phyloP scores from a whole-genome alignment of 257 asterid genomes.

The Fraxinus cuspidata region DNA sequence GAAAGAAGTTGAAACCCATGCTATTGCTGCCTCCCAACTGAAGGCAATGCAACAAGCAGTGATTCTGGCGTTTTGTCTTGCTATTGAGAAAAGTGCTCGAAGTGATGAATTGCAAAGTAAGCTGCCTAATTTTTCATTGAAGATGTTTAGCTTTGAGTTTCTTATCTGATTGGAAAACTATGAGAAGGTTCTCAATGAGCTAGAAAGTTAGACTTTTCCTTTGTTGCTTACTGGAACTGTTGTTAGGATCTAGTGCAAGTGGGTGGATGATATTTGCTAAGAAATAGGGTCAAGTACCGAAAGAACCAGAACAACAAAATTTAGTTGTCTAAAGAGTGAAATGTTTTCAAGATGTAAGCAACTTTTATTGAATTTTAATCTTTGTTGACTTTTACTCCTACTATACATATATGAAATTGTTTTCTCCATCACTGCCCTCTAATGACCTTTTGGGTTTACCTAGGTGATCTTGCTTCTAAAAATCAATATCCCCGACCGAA shows the following conservation, averaged over 20 bases:
- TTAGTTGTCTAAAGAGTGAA: background rate
- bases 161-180: background rate
- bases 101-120: slow-evolving; percentile 80
- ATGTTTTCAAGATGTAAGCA: background rate
- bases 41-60: slow-evolving; percentile 78
- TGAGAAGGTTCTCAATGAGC: slow-evolving; percentile 10
- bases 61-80: slow-evolving; percentile 71
- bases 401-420: background rate
- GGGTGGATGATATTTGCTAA: background rate
- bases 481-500: background rate
- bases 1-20: slow-evolving; percentile 37
- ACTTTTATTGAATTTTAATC: background rate
- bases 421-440: background rate
- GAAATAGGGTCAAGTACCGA: background rate
- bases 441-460: background rate
- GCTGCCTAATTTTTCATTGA: slow-evolving; percentile 26
- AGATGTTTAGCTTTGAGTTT: slow-evolving; percentile 16
- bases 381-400: background rate
- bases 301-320: background rate
- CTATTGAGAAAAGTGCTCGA: slow-evolving; percentile 67
- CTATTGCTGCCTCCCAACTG: slow-evolving; percentile 48
- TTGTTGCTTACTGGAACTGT: background rate
- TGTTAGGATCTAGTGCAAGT: background rate
- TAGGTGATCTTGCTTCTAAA: background rate
- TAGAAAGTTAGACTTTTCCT: background rate